phyloP scores from a whole-genome alignment of 225 moss, liverwort and hornwort genomes.

The Bryum argenteum region DNA sequence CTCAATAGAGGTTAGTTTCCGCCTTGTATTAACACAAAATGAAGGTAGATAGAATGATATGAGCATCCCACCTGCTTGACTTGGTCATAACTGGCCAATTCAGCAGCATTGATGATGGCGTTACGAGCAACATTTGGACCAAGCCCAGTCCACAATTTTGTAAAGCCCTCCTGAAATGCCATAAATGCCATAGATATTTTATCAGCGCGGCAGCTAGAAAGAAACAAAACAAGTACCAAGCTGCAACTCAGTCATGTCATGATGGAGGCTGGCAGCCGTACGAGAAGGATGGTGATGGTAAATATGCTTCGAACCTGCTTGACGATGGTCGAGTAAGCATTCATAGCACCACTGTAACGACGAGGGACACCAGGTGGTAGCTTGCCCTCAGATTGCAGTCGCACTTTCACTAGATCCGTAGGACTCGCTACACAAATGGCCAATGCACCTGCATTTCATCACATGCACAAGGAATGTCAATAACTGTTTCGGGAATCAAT shows the following conservation, averaged over 20 bases:
- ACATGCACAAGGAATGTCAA: conserved; percentile 12
- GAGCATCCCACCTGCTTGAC: conserved; percentile 72
- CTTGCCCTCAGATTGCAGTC: conserved; percentile 93
- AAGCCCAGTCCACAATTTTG: conserved; percentile 75
- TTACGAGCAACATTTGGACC: conserved; percentile 81
- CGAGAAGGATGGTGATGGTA: neutral
- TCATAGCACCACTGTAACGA: conserved; percentile 77
- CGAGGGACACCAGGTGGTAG: conserved; percentile 64
- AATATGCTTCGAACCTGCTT: conserved; percentile 79
- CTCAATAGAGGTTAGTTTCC: neutral
- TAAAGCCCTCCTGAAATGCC: conserved; percentile 61
- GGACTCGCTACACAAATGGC: conserved; percentile 87
- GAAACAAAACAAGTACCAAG: neutral
- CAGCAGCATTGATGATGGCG: conserved; percentile 89
- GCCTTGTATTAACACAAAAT: neutral
- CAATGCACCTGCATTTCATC: conserved; percentile 71
- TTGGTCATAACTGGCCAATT: conserved; percentile 95
- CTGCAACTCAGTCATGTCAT: conserved; percentile 1
- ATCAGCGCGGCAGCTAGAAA: neutral
- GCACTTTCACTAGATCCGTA: conserved; percentile 79
- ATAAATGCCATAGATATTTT: conserved; percentile 1
- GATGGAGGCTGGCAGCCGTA: conserved; percentile 40
- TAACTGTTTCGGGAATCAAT: neutral
- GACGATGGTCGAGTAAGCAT: conserved; percentile 75
- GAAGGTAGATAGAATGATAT: neutral